These are phyloP conservation scores for Bassia scoparia DNA, from an alignment of 148 eudicot genomes.

Conservation along the genomic window DNA sequence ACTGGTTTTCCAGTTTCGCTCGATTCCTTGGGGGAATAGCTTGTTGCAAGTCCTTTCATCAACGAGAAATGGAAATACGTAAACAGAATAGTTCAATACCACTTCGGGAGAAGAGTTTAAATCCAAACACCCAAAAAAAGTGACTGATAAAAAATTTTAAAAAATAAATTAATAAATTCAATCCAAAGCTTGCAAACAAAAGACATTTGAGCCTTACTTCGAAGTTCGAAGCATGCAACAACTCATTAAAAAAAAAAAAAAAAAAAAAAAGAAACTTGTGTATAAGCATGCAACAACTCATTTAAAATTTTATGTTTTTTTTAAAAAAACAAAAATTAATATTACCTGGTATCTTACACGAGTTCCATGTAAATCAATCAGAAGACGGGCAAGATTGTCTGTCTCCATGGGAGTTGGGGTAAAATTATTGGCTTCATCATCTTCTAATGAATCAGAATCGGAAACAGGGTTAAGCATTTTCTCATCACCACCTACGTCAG, in stretches of 20 bases:
- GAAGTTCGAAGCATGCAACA: background rate
- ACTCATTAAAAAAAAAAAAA: background rate
- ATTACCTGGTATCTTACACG: constrained; percentile 60
- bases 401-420: constrained; percentile 31
- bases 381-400: constrained; percentile 41
- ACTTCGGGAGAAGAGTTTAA: background rate
- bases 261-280: too few relatives aligned
- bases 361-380: constrained; percentile 52
- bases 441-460: constrained; percentile 61
- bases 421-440: constrained; percentile 46
- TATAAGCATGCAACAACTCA: background rate
- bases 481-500: constrained; percentile 46
- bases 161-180: too few relatives aligned
- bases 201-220: background rate
- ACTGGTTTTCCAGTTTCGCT: constrained; percentile 41
- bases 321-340: background rate
- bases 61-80: background rate
- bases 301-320: too few relatives aligned
- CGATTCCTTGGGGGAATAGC: constrained; percentile 39
- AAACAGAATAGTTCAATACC: background rate
- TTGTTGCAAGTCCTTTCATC: constrained; percentile 52
- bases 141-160: too few relatives aligned
- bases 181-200: background rate
- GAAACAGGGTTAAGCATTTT: constrained; percentile 47
- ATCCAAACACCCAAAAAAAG: background rate